phyloP scores from a whole-genome alignment of 1,284 basidiomycete species.

The Cutaneotrichosporon dermatis region DNA sequence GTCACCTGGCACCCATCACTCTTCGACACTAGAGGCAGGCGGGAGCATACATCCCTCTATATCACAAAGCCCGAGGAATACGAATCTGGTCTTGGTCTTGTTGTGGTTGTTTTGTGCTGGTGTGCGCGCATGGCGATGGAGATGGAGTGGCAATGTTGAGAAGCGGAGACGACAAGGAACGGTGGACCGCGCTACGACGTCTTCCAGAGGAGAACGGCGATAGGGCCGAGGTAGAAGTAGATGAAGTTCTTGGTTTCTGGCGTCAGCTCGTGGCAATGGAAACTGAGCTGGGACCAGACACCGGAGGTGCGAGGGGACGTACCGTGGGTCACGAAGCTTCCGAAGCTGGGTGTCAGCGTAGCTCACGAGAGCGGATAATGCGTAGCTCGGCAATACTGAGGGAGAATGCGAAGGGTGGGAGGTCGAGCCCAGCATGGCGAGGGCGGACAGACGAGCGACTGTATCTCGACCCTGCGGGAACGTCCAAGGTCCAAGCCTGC shows the following conservation, averaged over 20 bases:
- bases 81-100: too few species aligned
- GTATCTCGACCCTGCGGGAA: too few species aligned
- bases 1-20: too few species aligned
- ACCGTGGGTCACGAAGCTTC: constrained; percentile 97
- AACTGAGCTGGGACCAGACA: neutral
- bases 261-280: neutral
- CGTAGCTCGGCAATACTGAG: neutral
- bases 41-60: too few species aligned
- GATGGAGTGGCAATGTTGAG: too few species aligned
- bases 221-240: constrained; percentile 87
- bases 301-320: constrained; percentile 39
- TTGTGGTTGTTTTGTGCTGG: too few species aligned
- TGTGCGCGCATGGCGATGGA: too few species aligned
- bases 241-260: constrained; percentile 94
- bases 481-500: too few species aligned
- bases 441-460: too few species aligned
- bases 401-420: neutral
- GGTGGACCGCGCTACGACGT: constrained; percentile 53
- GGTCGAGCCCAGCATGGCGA: neutral
- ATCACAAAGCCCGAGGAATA: too few species aligned
- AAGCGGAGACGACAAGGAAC: too few species aligned
- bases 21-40: too few species aligned
- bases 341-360: constrained; percentile 57
- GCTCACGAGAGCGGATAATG: neutral
- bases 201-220: constrained; percentile 92